Evolutionary conservation across 83 land plant genomes (phyloP), one percentile per base, ranked within the genome.

Genomic region (Diphasiastrum complanatum): DNA sequence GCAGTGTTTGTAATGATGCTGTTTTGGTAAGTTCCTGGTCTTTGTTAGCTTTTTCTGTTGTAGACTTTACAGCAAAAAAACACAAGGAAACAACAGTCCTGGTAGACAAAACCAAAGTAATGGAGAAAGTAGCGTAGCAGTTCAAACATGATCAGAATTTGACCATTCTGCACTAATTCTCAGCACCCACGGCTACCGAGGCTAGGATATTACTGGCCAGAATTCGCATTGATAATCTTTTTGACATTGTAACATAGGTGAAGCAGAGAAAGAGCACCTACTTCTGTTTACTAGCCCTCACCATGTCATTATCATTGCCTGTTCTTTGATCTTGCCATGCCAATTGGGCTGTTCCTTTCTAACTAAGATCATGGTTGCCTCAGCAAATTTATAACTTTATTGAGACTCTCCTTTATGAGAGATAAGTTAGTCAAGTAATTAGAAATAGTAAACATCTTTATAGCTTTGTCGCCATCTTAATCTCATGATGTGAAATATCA

Each of bases 1-100:
- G 51, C 51, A 48, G n/a, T 48, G 6, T 48, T 48, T 18, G 51
- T 48, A 4, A 6, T 48, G 51, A 48, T 48, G 51, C 51, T 48
- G 12, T 48, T 48, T 18, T 48, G 51, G n/a, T n/a, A 41, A n/a
- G n/a, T n/a, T n/a, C n/a, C n/a, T n/a, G n/a, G n/a, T n/a, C n/a
- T n/a, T n/a, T 8, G 16, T 40, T 8, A 8, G 43, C 43, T 8
- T 16, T 40, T 40, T n/a, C n/a, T n/a, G n/a, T n/a, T n/a, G n/a
- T n/a, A n/a, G n/a, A n/a, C n/a, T n/a, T n/a, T n/a, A n/a, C 43
- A 40, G 16, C 16, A 16, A 8, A 40, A 16, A 40, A 8, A 40
- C 43, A 40, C 43, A 16, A 16, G 43, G 12, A 16, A 8, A 16
- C 43, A 16, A 8, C 43, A 8, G 43, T 40, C 16, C 8, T 40